Evolutionary conservation across 257 asterid genomes (phyloP), one percentile per base, ranked within the genome.

Genomic region (Haberlea rhodopensis): DNA sequence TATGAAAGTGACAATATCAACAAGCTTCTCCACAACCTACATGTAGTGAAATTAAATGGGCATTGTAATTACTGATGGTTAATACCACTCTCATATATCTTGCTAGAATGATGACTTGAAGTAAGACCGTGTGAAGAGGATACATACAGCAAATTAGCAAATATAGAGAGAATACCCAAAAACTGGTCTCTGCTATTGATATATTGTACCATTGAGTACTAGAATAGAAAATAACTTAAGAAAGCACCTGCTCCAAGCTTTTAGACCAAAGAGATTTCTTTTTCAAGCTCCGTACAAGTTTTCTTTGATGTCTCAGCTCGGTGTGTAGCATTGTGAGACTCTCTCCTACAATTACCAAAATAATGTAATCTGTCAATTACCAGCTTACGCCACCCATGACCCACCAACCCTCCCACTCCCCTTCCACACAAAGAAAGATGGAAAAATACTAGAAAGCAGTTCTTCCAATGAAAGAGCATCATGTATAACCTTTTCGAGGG

Each of bases 261-360:
- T 90, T 94, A 31, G 96, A 80, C 99, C 99, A 94, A 71, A 94
- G 95, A 64, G 96, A 94, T 81, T 90, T 94, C 95, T 86, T 94
- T 80, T 86, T 83, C 85, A 94, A 83, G 82, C 84, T 71, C 85
- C 95, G 74, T 26, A 86, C 97, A 55, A 84, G 82, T 71, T 83
- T 94, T 65, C 91, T 83, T 79, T 94, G 96, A 85, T 94, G 97
- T 80, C 83, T 94, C 58, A 94, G 76, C 84, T 94, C 99, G 76
- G 92, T 80, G 5, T 70, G 89, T 73, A 94, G 73, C 83, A 94
- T 90, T 32, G 85, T 62, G 60, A 88, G 94, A 70, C 76, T 79
- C 81, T 88, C 99, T 24, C 99, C 99, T 94, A 65, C 74, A 72
- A 69, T 66, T 57, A 40, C 49, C 52, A 65, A 63, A 57, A 62